These are phyloP conservation scores for Epichloe gansuensis DNA, from an alignment of 2,329 filamentous ascomycete genomes.

Conservation along the genomic window DNA sequence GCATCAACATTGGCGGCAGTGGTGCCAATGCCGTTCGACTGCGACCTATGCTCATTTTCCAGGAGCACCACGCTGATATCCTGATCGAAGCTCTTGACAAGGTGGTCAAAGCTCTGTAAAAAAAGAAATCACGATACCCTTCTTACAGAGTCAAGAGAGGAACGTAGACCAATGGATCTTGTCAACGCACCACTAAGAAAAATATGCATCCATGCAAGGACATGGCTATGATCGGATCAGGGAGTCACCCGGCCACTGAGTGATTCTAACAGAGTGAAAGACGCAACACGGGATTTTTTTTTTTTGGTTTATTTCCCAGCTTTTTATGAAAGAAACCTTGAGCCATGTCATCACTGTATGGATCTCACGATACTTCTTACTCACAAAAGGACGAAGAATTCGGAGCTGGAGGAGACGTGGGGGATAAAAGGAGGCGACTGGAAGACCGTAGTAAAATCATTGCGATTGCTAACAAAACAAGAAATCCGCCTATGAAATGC, in stretches of 20 bases:
- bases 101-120: constrained; percentile 38
- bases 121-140: too few relatives aligned
- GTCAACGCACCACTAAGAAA: neutral
- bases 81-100: constrained; percentile 68
- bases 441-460: too few relatives aligned
- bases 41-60: constrained; percentile 83
- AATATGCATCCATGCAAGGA: neutral
- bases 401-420: too few relatives aligned
- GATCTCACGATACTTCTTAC: neutral
- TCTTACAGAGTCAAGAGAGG: neutral
- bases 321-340: neutral
- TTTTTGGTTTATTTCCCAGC: neutral
- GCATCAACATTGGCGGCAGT: constrained; percentile 78
- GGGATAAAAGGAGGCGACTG: too few relatives aligned
- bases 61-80: constrained; percentile 81
- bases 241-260: neutral
- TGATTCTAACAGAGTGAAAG: neutral
- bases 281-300: neutral
- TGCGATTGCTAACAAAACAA: too few relatives aligned
- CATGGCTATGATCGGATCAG: neutral
- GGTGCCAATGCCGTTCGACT: constrained; percentile 65
- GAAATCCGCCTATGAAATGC: neutral
- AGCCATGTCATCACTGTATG: neutral
- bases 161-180: neutral
- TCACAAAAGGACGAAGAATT: neutral